Evolutionary conservation across 805 yeast genomes (phyloP).

Genomic region (Candida coquimbonensis): DNA sequence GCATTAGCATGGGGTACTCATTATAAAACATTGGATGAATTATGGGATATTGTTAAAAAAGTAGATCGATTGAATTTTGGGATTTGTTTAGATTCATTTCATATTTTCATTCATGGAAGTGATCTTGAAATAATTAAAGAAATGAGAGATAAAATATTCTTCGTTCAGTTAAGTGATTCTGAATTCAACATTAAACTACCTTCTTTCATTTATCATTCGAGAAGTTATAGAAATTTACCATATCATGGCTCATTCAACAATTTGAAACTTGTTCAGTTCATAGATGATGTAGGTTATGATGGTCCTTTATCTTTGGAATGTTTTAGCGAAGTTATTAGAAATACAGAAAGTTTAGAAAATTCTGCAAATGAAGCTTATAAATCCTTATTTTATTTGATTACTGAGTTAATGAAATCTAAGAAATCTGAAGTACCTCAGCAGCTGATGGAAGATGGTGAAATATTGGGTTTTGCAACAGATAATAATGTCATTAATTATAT

Average conservation of each 20-base stretch:
- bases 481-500: background rate
- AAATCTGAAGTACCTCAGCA: background rate
- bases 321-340: slow-evolving; percentile 4
- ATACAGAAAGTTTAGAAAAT: background rate
- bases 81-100: slow-evolving; percentile 25
- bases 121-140: slow-evolving; percentile 6
- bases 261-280: background rate
- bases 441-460: background rate
- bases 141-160: slow-evolving; percentile 18
- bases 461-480: background rate
- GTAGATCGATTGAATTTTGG: slow-evolving; percentile 24
- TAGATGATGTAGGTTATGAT: background rate
- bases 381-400: background rate
- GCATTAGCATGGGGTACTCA: slow-evolving; percentile 24
- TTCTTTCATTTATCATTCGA: slow-evolving; percentile 2
- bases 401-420: background rate
- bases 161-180: slow-evolving; percentile 24
- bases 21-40: slow-evolving; percentile 13
- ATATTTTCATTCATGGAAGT: slow-evolving; percentile 14
- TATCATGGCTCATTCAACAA: slow-evolving; percentile 5
- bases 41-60: slow-evolving; percentile 14
- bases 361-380: slow-evolving; percentile 1
- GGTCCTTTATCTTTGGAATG: slow-evolving; percentile 7
- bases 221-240: slow-evolving; percentile 6
- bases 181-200: background rate